phyloP scores from a whole-genome alignment of 164 flowering plant species.

The Vitis labrusca region DNA sequence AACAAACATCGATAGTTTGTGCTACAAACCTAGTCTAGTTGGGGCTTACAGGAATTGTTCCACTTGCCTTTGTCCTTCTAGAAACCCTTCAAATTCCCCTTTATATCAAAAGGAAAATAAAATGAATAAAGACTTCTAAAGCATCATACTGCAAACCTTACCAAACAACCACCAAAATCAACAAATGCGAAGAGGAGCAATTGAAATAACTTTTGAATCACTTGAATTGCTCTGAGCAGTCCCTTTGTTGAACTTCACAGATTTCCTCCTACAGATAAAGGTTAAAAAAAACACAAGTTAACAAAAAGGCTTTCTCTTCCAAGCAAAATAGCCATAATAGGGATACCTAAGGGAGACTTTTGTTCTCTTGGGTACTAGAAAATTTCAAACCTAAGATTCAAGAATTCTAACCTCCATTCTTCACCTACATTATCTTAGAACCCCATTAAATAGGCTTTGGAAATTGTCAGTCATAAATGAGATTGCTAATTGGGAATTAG shows the following conservation, averaged over 20 bases:
- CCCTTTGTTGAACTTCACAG: constrained; percentile 17
- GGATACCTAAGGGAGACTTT: no score
- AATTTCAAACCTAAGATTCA: no score
- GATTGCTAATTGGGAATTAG: no score
- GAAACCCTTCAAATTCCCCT: constrained; percentile 32
- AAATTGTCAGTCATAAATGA: not conserved
- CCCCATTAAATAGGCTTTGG: no score
- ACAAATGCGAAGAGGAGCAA: not conserved
- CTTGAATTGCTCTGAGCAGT: constrained; percentile 9
- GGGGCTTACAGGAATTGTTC: constrained; percentile 35
- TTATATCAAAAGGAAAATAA: constrained; percentile 3
- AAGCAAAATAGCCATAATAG: no score
- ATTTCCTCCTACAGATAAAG: constrained; percentile 21
- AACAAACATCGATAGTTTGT: no score
- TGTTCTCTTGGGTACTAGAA: no score
- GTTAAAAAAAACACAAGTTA: not conserved
- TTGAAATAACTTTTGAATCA: constrained; percentile 23
- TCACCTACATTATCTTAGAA: no score
- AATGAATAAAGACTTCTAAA: not conserved
- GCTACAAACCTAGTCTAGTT: not conserved
- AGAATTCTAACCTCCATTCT: no score
- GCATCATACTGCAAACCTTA: not conserved
- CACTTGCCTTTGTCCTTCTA: constrained; percentile 31
- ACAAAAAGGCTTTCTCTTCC: not conserved
- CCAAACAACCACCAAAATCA: not conserved